Evolutionary conservation across 805 yeast species (phyloP).

Genomic region (Myxozyma udenii): DNA sequence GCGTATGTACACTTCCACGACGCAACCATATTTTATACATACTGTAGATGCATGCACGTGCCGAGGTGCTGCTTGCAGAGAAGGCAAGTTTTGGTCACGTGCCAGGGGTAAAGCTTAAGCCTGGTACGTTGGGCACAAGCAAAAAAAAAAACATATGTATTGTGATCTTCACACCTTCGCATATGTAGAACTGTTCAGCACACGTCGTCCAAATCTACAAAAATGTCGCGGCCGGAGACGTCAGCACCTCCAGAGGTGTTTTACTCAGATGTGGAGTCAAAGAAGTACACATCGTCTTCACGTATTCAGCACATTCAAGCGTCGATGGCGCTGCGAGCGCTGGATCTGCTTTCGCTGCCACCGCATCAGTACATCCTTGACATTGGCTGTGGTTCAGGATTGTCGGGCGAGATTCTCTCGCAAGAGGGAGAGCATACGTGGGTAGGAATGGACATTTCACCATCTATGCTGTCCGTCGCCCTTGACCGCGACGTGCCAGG

Average conservation of each 20-base stretch:
- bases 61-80: too few species aligned
- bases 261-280: conserved; percentile 85
- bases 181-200: too few species aligned
- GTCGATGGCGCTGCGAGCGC: conserved; percentile 90
- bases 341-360: conserved; percentile 78
- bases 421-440: conserved; percentile 87
- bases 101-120: too few species aligned
- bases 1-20: too few species aligned
- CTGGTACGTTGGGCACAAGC: too few species aligned
- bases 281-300: conserved; percentile 85
- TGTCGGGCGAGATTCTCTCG: conserved; percentile 87
- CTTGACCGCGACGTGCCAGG: conserved; percentile 82
- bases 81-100: too few species aligned
- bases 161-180: too few species aligned
- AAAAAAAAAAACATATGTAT: too few species aligned
- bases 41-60: too few species aligned
- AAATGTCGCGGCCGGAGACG: conserved; percentile 31
- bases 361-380: conserved; percentile 70
- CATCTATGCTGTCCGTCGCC: conserved; percentile 94
- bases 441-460: conserved; percentile 95
- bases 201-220: too few species aligned
- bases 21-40: too few species aligned
- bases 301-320: conserved; percentile 99
- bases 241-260: conserved; percentile 43
- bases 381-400: conserved; percentile 96